Percentiles rank a stretch among this genome's conserved stretches.
Evolutionary conservation across 140 eudicot genomes (phyloP).

Genomic region (Ambrosia hybrid): DNA sequence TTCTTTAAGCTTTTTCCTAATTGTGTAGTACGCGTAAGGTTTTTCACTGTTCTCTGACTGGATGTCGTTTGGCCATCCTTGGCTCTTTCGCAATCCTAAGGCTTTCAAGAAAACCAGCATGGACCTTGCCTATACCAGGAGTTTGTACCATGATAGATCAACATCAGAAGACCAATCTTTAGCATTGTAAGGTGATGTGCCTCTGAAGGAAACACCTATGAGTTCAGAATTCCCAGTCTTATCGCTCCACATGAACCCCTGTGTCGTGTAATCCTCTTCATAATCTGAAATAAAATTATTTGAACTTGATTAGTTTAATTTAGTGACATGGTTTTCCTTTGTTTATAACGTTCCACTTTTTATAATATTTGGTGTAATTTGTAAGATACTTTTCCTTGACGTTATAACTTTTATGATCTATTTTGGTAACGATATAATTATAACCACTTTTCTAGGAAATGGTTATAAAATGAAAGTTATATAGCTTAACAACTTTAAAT

Average conservation of each 20-base stretch:
- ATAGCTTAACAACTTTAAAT: background rate
- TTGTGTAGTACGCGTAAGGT: constrained; percentile 38
- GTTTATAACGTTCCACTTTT: background rate
- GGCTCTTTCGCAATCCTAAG: constrained; percentile 48
- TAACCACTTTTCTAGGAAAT: no score
- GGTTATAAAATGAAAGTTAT: background rate
- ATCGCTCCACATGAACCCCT: constrained; percentile 52
- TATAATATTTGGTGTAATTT: no score
- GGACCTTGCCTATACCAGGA: constrained; percentile 51
- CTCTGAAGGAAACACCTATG: constrained; percentile 59
- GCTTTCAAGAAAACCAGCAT: constrained; percentile 67
- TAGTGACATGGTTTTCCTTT: background rate
- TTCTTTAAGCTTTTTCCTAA: constrained; percentile 37
- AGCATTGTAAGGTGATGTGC: constrained; percentile 54
- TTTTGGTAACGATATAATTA: no score
- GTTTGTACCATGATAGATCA: constrained; percentile 53
- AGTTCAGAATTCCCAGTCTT: constrained; percentile 30
- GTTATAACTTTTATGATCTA: no score
- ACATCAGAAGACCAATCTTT: constrained; percentile 54
- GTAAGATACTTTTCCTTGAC: background rate
- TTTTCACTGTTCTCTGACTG: background rate
- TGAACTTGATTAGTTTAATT: background rate
- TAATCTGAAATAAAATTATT: constrained; percentile 29
- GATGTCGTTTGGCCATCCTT: constrained; percentile 38
- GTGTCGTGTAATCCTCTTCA: constrained; percentile 39